Evolutionary conservation across 2,329 filamentous ascomycete species (phyloP), one percentile per base, ranked within the genome.

Genomic region (Colletotrichum sp.): DNA sequence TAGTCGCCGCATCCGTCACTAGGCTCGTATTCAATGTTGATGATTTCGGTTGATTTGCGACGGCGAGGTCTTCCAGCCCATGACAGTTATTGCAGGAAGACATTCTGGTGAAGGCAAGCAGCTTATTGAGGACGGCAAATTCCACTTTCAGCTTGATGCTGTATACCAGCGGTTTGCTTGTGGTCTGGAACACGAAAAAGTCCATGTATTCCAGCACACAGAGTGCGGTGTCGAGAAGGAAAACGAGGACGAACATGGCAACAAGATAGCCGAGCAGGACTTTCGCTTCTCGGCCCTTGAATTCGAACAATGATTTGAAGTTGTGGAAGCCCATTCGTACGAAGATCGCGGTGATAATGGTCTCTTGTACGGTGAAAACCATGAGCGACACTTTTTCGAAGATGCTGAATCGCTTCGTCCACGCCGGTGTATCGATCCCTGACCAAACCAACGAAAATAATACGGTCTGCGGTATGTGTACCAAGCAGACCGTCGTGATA

Each of bases 381-480:
- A 88, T 89, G 80, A 91, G 88, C 78, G 91, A 89, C 21, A 91
- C 85, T 80, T 89, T 89, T 78, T 92, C 90, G 83, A 89, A 82
- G 68, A 89, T 79, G 15, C 85, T 85, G 76, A 89, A 90, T 34
- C 60, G 70, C 26, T 76, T 26, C 5, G 60, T 44, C 64, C 75
- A 70, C 7, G 72, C 39, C 79, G 83, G 81, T 2, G 79, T 78
- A 3, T 82, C 81, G 62, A 76, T 73, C 7, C 85, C 81, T 1
- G 84, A 84, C 78, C 89, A 90, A 1, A 88, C 84, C 21, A 84
- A 88, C 60, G 87, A 89, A 9, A 89, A 89, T 10, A 92, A 79
- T 2, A 90, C 83, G 0, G 87, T 89, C 0, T 88, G 91, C 0
- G 88, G 88, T 6, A 78, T 18, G 78, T 91, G 88, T 12, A 92